Evolutionary conservation across 306 rosid species (phyloP).

Genomic region (Sindora glabra): DNA sequence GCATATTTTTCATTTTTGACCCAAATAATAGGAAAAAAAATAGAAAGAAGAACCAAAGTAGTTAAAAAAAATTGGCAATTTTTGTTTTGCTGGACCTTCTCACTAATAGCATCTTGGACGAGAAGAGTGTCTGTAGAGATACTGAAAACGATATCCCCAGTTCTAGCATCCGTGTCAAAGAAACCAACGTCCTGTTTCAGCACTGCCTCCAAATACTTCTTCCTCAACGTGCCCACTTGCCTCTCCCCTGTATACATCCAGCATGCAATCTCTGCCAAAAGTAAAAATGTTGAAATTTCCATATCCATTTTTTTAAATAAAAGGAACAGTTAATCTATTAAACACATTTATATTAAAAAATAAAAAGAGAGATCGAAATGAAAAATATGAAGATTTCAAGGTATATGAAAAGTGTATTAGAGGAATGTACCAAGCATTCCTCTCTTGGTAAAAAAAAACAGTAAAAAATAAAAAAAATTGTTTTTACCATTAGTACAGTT

Average conservation of each 20-base stretch:
- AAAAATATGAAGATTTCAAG: too few relatives aligned
- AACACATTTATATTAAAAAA: too few relatives aligned
- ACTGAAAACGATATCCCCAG: constrained; percentile 95
- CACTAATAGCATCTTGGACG: constrained; percentile 97
- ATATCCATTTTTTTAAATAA: too few relatives aligned
- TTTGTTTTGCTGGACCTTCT: constrained; percentile 71
- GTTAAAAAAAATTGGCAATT: not conserved
- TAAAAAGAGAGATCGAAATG: too few relatives aligned
- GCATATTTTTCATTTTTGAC: not conserved
- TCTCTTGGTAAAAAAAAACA: too few relatives aligned
- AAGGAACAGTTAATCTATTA: too few relatives aligned
- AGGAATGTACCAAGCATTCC: too few relatives aligned
- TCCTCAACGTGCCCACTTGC: constrained; percentile 84
- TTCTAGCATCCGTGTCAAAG: constrained; percentile 94
- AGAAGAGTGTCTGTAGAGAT: constrained; percentile 94
- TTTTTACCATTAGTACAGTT: too few relatives aligned
- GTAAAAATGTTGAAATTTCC: too few relatives aligned
- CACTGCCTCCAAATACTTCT: constrained; percentile 91
- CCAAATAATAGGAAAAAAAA: not conserved
- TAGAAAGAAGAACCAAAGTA: not conserved
- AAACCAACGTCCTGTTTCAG: constrained; percentile 95
- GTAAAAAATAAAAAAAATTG: too few relatives aligned
- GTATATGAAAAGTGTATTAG: too few relatives aligned
- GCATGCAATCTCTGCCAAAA: constrained; percentile 75
- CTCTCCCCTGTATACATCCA: constrained; percentile 99